Conservation (phyloP, 768 basidiomycete species). For the Calocybe cyanea region DNA sequence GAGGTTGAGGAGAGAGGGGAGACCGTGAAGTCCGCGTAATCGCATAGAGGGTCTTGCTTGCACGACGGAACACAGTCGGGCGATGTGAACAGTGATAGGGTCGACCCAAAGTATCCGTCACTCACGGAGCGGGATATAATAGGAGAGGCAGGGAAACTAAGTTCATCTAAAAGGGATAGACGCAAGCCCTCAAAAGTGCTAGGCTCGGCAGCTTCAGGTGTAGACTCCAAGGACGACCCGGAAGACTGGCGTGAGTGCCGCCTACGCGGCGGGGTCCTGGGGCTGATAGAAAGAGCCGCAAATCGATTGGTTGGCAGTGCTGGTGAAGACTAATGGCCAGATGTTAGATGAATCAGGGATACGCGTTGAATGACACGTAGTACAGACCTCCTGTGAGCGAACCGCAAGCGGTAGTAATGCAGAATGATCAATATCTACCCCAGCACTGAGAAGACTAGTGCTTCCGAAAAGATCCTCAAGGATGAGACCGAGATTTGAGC, state of each 20-base stretch:
- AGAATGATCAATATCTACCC: conserved; percentile 36
- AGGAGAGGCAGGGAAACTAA: conserved; percentile 9
- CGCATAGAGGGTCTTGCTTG: conserved; percentile 14
- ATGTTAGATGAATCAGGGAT: conserved; percentile 8
- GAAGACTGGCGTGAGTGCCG: conserved; percentile 42
- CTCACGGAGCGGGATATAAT: conserved; percentile 3
- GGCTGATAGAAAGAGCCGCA: conserved; percentile 53
- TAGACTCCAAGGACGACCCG: conserved; percentile 55
- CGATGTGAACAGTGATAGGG: conserved; percentile 13
- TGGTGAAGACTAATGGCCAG: conserved; percentile 15
- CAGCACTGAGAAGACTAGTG: conserved; percentile 29
- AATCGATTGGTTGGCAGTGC: conserved; percentile 41
- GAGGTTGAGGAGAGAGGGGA: conserved; percentile 38
- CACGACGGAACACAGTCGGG: conserved; percentile 15
- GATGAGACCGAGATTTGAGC: conserved; percentile 14
- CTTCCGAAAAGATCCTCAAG: conserved; percentile 17
- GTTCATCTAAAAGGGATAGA: conserved; percentile 29
- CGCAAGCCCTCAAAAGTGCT: conserved; percentile 34
- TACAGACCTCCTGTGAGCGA: conserved; percentile 35
- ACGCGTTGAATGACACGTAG: conserved; percentile 6
- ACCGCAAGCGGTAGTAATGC: conserved; percentile 28
- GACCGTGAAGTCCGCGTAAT: conserved; percentile 23
- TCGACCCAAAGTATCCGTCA: conserved; percentile 5
- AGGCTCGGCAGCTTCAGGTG: conserved; percentile 40
- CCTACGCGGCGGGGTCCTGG: conserved; percentile 44